Evolutionary conservation across 495 filamentous ascomycete species (phyloP).

Genomic region (Pseudevernia furfuracea): DNA sequence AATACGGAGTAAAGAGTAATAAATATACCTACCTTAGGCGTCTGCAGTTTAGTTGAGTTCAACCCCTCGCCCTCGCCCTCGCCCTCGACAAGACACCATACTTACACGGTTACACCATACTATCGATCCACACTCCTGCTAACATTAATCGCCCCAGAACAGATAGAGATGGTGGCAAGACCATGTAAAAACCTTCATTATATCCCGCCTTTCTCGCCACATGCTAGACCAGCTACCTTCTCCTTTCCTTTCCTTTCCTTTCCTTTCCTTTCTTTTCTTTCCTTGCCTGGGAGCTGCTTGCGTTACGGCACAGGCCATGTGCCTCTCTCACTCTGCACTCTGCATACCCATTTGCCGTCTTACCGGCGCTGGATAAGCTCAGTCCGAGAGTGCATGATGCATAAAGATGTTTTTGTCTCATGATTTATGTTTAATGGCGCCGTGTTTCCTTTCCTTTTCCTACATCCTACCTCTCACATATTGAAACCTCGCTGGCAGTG

Average conservation of each 20-base stretch:
- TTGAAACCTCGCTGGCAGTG: neutral
- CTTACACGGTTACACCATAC: too few relatives aligned
- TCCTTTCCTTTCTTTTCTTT: too few relatives aligned
- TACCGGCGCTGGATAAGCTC: neutral
- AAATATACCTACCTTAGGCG: too few relatives aligned
- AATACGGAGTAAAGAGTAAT: too few relatives aligned
- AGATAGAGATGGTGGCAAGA: neutral
- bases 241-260: too few relatives aligned
- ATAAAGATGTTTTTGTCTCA: neutral
- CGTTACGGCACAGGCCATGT: neutral
- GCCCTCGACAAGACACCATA: neutral
- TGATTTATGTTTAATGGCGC: neutral
- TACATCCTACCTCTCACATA: neutral
- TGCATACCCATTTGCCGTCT: neutral
- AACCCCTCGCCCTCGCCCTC: too few relatives aligned
- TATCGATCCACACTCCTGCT: neutral
- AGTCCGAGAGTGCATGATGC: neutral
- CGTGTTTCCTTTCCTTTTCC: neutral
- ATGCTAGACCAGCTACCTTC: neutral
- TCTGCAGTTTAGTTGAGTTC: too few relatives aligned
- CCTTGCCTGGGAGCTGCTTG: neutral
- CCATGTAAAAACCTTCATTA: neutral
- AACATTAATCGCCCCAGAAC: neutral
- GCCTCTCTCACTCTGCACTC: neutral
- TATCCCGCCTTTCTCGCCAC: neutral